These are phyloP conservation scores for Ophiocytium majus DNA, from an alignment of 352 stramenopile genomes.

Conservation along the genomic window DNA sequence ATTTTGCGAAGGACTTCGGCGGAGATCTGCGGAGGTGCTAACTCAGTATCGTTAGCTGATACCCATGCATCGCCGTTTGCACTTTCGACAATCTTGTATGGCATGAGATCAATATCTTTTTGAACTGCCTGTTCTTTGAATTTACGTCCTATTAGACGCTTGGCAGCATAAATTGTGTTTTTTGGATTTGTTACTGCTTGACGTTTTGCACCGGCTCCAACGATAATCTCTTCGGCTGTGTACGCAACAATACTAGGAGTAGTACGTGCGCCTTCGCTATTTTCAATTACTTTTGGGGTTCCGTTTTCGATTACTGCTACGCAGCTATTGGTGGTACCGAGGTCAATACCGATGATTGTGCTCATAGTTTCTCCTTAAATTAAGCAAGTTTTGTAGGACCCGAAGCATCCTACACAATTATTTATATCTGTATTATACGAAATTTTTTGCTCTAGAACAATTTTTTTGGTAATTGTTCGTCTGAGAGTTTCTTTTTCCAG, in stretches of 20 bases:
- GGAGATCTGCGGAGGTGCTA: constrained; percentile 74
- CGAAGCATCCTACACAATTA: too few species aligned
- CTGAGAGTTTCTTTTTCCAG: too few species aligned
- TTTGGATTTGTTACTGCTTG: constrained; percentile 79
- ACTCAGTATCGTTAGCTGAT: too few species aligned
- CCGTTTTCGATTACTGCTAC: background rate
- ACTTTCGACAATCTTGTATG: too few species aligned
- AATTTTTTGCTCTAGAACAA: too few species aligned
- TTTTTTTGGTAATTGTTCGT: too few species aligned
- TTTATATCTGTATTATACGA: too few species aligned
- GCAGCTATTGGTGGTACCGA: background rate
- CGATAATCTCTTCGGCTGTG: constrained; percentile 75
- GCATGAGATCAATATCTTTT: too few species aligned
- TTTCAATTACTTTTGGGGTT: constrained; percentile 56
- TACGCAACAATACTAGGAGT: constrained; percentile 81
- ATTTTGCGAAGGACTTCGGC: constrained; percentile 78
- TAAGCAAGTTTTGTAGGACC: too few species aligned
- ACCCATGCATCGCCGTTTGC: too few species aligned
- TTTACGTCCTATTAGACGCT: constrained; percentile 70
- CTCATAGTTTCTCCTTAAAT: too few species aligned
- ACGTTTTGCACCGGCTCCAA: constrained; percentile 87
- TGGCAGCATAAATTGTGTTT: constrained; percentile 75
- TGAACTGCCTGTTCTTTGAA: constrained; percentile 68
- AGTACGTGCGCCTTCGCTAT: constrained; percentile 84
- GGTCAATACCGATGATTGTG: background rate